phyloP scores from a whole-genome alignment of 495 filamentous ascomycete genomes.

The Tuber calosporum region DNA sequence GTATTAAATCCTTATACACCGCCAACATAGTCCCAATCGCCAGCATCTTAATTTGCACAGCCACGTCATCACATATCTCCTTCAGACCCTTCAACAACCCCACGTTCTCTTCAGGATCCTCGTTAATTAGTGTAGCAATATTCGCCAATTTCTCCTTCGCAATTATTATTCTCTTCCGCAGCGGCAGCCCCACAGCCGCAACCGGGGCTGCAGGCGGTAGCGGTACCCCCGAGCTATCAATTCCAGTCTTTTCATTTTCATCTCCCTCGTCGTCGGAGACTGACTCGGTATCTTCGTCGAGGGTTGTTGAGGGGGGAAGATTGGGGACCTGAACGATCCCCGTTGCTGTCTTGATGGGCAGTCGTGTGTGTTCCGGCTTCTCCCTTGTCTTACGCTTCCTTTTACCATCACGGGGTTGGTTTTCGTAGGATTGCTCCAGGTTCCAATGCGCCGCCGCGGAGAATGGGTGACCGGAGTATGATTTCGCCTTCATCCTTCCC shows the following conservation, averaged over 20 bases:
- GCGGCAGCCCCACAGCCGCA: slow-evolving; percentile 44
- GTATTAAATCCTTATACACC: slow-evolving; percentile 93
- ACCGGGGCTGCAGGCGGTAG: slow-evolving; percentile 3
- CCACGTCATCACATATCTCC: slow-evolving; percentile 61
- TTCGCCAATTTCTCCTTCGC: slow-evolving; percentile 90
- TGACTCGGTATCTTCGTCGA: slow-evolving; percentile 38
- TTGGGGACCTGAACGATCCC: slow-evolving; percentile 54
- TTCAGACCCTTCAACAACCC: slow-evolving; percentile 64
- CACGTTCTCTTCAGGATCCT: slow-evolving; percentile 85
- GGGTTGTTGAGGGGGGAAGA: slow-evolving; percentile 42
- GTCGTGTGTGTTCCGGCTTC: slow-evolving; percentile 60
- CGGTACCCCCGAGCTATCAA: not conserved
- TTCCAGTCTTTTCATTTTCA: slow-evolving; percentile 45
- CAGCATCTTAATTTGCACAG: slow-evolving; percentile 71
- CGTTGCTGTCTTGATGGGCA: slow-evolving; percentile 76
- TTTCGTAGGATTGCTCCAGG: slow-evolving; percentile 86
- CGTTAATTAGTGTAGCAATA: slow-evolving; percentile 72
- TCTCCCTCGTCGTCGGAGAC: slow-evolving; percentile 51
- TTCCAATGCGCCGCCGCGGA: slow-evolving; percentile 56
- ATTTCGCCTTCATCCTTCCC: not conserved
- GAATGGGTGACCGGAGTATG: slow-evolving; percentile 22
- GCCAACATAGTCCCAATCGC: slow-evolving; percentile 76
- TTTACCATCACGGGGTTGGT: slow-evolving; percentile 54
- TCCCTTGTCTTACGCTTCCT: slow-evolving; percentile 61
- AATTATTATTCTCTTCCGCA: slow-evolving; percentile 68